These are phyloP conservation scores for Podila verticillata DNA, from an alignment of 192 early-diverging fungal species.

Conservation along the genomic window DNA sequence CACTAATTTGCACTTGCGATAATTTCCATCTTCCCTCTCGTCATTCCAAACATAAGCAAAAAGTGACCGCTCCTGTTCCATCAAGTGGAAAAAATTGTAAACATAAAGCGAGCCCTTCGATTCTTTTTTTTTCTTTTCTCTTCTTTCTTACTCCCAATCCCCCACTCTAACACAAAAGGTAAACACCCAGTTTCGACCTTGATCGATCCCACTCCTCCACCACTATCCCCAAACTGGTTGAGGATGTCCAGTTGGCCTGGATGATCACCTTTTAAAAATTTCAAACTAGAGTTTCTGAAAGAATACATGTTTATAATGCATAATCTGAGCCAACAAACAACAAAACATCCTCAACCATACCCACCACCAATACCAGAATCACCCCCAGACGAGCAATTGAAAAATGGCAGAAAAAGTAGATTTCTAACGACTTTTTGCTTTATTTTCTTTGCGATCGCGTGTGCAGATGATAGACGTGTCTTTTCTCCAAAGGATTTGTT, in stretches of 20 bases:
- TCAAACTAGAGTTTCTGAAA: conserved; percentile 69
- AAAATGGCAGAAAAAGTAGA: background rate
- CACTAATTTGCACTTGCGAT: no score
- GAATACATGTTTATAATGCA: conserved; percentile 59
- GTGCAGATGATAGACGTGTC: background rate
- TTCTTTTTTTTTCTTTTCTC: background rate
- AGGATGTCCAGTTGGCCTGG: conserved; percentile 22
- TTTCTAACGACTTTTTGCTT: background rate
- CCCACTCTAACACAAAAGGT: background rate
- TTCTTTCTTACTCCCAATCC: background rate
- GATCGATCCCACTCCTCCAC: background rate
- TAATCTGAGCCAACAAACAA: conserved; percentile 45
- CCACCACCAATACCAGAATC: no score
- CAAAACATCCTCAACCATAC: conserved; percentile 1
- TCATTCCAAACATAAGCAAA: background rate
- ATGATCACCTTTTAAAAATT: conserved; percentile 56
- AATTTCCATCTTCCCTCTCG: background rate
- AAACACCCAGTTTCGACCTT: background rate
- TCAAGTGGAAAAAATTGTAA: background rate
- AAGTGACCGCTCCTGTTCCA: background rate
- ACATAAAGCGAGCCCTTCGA: background rate
- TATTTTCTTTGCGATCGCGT: background rate
- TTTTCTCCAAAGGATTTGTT: no score
- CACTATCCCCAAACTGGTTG: background rate
- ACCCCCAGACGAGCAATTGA: background rate